These are phyloP conservation scores for Lachnellula suecica DNA, from an alignment of 2,329 filamentous ascomycete species.

Conservation along the genomic window DNA sequence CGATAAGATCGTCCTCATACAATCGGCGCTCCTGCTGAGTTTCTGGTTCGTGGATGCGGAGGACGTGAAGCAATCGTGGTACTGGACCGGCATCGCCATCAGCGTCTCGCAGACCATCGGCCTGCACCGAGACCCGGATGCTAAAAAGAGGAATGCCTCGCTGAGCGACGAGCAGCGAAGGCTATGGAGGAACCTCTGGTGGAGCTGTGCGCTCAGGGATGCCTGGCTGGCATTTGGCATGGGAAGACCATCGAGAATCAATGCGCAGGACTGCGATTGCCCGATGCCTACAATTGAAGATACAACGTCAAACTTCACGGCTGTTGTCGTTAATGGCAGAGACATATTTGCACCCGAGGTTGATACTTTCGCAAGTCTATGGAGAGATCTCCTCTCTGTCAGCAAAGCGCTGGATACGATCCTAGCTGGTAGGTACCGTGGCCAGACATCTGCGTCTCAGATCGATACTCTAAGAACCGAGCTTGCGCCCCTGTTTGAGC, in stretches of 20 bases:
- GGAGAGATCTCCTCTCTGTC: neutral
- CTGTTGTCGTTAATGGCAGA: neutral
- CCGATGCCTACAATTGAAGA: conserved; percentile 7
- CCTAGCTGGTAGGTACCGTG: neutral
- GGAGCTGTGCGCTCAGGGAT: conserved; percentile 40
- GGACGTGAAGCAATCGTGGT: conserved; percentile 41
- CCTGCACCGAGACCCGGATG: conserved; percentile 34
- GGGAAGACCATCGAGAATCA: conserved; percentile 40
- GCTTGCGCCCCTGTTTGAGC: neutral
- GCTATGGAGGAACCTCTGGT: conserved; percentile 38
- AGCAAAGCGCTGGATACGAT: neutral
- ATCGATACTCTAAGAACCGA: neutral
- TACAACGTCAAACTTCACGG: neutral
- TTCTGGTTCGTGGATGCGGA: conserved; percentile 42
- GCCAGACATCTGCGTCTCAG: neutral
- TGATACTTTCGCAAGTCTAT: neutral
- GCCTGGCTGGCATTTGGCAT: conserved; percentile 39
- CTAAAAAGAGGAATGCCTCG: neutral
- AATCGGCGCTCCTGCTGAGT: conserved; percentile 40
- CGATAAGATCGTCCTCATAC: conserved; percentile 40
- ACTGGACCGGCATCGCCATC: conserved; percentile 45
- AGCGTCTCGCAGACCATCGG: conserved; percentile 43
- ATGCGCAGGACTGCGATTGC: conserved; percentile 37
- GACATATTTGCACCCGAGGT: neutral
- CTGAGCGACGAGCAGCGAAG: conserved; percentile 27